phyloP scores from a whole-genome alignment of 2,329 filamentous ascomycete genomes.

The Pyrenophora seminiperda region DNA sequence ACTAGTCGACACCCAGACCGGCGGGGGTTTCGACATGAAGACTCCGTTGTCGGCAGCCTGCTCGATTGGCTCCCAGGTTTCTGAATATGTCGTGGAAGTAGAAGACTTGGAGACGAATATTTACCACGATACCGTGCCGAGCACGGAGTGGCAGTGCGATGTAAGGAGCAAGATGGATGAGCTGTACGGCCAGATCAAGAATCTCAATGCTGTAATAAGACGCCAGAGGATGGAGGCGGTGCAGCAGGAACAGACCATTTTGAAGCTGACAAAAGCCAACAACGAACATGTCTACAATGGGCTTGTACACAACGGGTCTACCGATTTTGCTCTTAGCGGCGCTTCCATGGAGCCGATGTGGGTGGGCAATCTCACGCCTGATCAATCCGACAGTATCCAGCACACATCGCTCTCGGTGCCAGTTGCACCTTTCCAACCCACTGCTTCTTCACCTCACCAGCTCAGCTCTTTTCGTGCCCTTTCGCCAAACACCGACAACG shows the following conservation, averaged over 20 bases:
- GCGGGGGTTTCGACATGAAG: background rate
- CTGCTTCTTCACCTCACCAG: no score
- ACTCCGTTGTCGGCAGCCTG: background rate
- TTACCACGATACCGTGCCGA: constrained; percentile 3
- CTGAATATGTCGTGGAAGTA: constrained; percentile 3
- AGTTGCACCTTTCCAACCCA: no score
- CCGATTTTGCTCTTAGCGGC: no score
- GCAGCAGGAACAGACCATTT: background rate
- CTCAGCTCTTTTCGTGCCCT: no score
- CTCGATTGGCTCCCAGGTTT: constrained; percentile 1
- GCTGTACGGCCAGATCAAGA: background rate
- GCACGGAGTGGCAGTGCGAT: background rate
- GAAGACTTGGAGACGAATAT: constrained; percentile 5
- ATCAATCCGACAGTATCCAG: no score
- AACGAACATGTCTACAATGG: no score
- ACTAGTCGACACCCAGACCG: background rate
- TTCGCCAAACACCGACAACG: no score
- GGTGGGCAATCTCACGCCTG: no score
- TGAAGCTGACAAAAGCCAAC: background rate
- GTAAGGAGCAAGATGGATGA: background rate
- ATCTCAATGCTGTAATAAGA: background rate
- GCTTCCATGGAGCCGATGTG: no score
- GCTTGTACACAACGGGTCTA: no score
- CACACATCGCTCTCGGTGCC: no score
- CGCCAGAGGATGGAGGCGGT: background rate